A percentile compares a stretch with the other conserved stretches of the same genome.
These are phyloP conservation scores for Fomitopsis pulvina DNA, from an alignment of 768 basidiomycete species.

Conservation along the genomic window DNA sequence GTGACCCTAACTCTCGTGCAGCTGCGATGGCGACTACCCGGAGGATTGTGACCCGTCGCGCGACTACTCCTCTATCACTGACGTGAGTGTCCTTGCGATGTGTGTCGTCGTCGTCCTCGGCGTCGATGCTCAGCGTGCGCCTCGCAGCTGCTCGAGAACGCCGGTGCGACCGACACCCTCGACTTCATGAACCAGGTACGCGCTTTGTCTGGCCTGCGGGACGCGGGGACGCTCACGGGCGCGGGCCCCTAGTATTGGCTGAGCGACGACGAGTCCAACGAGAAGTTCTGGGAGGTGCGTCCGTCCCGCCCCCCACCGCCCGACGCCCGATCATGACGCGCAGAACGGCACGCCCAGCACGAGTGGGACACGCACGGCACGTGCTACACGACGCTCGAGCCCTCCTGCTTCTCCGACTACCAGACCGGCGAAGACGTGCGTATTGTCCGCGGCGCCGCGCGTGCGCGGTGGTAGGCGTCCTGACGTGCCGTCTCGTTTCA, in stretches of 20 bases:
- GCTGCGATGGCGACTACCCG: constrained; percentile 44
- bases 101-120: not conserved
- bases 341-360: constrained; percentile 32
- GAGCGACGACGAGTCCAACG: constrained; percentile 49
- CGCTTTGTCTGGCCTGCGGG: not conserved
- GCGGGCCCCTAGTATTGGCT: constrained; percentile 47
- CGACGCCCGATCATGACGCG: not conserved
- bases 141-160: constrained; percentile 44
- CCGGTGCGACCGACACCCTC: constrained; percentile 54
- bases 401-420: constrained; percentile 53
- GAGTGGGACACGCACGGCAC: constrained; percentile 71
- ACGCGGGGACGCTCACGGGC: constrained; percentile 20
- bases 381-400: constrained; percentile 50
- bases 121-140: not conserved
- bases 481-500: constrained; percentile 18
- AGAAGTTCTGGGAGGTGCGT: constrained; percentile 64
- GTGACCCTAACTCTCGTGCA: too few species aligned
- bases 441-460: not conserved
- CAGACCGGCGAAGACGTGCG: constrained; percentile 53
- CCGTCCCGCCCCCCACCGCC: not conserved
- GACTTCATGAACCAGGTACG: constrained; percentile 42
- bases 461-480: too few species aligned
- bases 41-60: constrained; percentile 36
- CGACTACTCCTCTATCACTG: constrained; percentile 36
- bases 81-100: constrained; percentile 23